Conservation (phyloP, 164 flowering plant genomes). For the Piper betle region DNA sequence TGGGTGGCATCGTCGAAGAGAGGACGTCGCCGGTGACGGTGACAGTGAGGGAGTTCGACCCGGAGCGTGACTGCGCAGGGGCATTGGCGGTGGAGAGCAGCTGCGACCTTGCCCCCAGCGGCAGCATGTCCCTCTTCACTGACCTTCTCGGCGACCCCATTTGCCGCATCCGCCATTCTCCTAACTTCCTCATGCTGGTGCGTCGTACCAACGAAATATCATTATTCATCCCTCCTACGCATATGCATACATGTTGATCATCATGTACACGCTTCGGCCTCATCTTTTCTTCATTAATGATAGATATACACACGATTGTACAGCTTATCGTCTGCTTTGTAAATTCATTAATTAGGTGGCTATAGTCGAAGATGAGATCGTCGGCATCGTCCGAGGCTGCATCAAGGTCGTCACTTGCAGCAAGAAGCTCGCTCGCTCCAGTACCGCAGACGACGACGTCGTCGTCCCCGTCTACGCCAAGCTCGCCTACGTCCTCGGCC, state of each 20-base stretch:
- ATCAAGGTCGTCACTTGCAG: constrained; percentile 91
- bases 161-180: constrained; percentile 85
- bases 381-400: constrained; percentile 86
- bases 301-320: too few relatives aligned
- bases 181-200: constrained; percentile 83
- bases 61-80: constrained; percentile 28
- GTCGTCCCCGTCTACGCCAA: constrained; percentile 62
- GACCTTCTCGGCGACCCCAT: constrained; percentile 91
- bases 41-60: constrained; percentile 57
- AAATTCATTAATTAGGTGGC: constrained; percentile 38
- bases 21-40: constrained; percentile 7
- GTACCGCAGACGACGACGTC: neutral
- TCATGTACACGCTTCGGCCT: too few relatives aligned
- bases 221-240: too few relatives aligned
- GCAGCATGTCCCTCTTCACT: constrained; percentile 65
- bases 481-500: constrained; percentile 83
- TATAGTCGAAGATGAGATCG: constrained; percentile 39
- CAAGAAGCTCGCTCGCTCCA: constrained; percentile 31
- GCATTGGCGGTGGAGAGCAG: constrained; percentile 66
- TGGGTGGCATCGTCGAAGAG: neutral
- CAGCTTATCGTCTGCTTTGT: neutral
- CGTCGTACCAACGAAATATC: too few relatives aligned
- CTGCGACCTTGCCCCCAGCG: constrained; percentile 78
- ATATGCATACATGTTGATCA: neutral
- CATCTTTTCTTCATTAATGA: too few relatives aligned